phyloP scores from a whole-genome alignment of 1,284 basidiomycete genomes.

The Bothia castanella region DNA sequence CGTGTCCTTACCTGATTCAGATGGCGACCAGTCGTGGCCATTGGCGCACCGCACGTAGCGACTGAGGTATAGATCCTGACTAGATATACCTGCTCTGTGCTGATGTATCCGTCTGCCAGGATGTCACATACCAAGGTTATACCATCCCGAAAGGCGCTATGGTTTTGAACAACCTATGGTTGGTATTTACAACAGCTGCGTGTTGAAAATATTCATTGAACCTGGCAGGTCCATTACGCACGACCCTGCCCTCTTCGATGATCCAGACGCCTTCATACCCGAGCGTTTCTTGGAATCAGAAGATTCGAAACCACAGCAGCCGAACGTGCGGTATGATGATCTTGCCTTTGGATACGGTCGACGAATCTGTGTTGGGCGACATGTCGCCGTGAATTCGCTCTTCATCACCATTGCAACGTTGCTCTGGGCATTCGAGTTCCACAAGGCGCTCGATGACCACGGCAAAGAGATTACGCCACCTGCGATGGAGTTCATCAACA shows the following conservation, averaged over 20 bases:
- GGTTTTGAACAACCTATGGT: conserved; percentile 29
- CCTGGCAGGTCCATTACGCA: conserved; percentile 9
- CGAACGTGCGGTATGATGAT: conserved; percentile 10
- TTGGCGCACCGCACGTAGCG: conserved; percentile 8
- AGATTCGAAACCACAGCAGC: not conserved
- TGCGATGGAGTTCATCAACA: conserved; percentile 8
- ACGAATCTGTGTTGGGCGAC: conserved; percentile 7
- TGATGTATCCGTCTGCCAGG: not conserved
- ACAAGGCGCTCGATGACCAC: conserved; percentile 3
- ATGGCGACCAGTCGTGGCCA: conserved; percentile 11
- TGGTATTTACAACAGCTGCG: not conserved
- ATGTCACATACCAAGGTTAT: conserved; percentile 25
- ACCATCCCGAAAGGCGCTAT: conserved; percentile 35
- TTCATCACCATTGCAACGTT: conserved; percentile 21
- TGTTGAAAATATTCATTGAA: not conserved
- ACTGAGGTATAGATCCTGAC: conserved; percentile 2
- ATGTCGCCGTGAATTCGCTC: conserved; percentile 15
- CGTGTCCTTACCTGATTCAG: not conserved
- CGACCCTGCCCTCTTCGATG: conserved; percentile 10
- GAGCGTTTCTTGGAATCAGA: conserved; percentile 21
- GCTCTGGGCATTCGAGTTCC: conserved; percentile 20
- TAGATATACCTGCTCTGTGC: not conserved
- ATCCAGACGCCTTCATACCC: conserved; percentile 21
- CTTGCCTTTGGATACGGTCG: conserved; percentile 13
- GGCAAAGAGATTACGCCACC: conserved; percentile 12